Percentiles rank a stretch among this genome's conserved stretches.
Evolutionary conservation across 352 stramenopile species (phyloP).

Genomic region (Elongisporangium prolatum): DNA sequence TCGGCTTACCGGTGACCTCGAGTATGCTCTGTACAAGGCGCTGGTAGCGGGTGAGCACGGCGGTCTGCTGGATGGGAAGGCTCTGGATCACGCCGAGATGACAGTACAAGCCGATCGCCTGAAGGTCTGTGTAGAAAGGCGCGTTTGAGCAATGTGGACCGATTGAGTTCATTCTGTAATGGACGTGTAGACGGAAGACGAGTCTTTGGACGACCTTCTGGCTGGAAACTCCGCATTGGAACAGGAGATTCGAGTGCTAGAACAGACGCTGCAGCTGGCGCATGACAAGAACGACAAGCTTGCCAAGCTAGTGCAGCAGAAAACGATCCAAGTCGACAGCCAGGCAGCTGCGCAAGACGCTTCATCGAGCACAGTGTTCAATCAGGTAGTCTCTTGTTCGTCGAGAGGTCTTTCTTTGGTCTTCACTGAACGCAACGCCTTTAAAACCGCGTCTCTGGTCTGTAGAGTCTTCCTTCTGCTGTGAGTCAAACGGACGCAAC

Average conservation of each 20-base stretch:
- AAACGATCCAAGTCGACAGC: conserved; percentile 5
- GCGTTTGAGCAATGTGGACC: too few species aligned
- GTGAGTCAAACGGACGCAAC: not conserved
- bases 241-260: conserved; percentile 21
- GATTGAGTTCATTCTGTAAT: not conserved
- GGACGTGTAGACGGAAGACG: conserved; percentile 4
- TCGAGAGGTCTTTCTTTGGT: too few species aligned
- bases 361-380: conserved; percentile 11
- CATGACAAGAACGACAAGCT: conserved; percentile 24
- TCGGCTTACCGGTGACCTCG: conserved; percentile 11
- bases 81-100: conserved; percentile 16
- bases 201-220: conserved; percentile 24
- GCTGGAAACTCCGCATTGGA: conserved; percentile 17
- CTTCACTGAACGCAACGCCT: too few species aligned
- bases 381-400: conserved; percentile 11
- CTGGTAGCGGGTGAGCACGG: conserved; percentile 9
- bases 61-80: conserved; percentile 14
- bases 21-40: conserved; percentile 26
- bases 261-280: conserved; percentile 17
- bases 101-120: conserved; percentile 9
- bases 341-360: conserved; percentile 3
- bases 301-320: conserved; percentile 19
- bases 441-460: conserved; percentile 1
- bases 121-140: not conserved
- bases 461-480: not conserved